These are phyloP conservation scores for Polygonum aviculare DNA, from an alignment of 148 eudicot genomes.

Conservation along the genomic window DNA sequence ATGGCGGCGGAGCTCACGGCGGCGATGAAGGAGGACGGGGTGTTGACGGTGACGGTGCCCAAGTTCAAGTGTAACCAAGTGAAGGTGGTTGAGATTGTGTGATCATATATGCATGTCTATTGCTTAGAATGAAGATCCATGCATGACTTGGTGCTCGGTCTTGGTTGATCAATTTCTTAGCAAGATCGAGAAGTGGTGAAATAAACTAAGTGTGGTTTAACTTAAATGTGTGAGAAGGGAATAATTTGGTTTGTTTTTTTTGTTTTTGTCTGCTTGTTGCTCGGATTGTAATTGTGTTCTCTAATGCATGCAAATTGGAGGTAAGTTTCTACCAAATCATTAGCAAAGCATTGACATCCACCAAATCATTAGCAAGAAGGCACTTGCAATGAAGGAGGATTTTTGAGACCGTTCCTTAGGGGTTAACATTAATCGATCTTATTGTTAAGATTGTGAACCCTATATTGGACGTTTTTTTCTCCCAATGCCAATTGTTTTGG, in stretches of 20 bases:
- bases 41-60: constrained; percentile 9
- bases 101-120: neutral
- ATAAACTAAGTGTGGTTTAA: neutral
- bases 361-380: constrained; percentile 5
- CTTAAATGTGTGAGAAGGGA: neutral
- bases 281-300: no score
- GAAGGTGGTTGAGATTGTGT: constrained; percentile 2
- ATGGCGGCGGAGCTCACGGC: constrained; percentile 7
- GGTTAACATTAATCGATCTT: neutral
- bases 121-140: neutral
- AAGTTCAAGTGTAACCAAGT: neutral
- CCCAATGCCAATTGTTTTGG: no score
- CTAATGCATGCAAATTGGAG: neutral
- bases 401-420: neutral
- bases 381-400: neutral
- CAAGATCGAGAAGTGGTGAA: neutral
- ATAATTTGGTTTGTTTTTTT: neutral
- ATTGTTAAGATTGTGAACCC: no score
- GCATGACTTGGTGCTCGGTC: neutral
- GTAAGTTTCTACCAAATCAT: constrained; percentile 2
- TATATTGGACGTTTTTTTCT: no score
- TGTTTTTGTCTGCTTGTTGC: neutral
- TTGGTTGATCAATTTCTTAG: neutral
- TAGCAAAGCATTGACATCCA: constrained; percentile 9
- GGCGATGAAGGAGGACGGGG: constrained; percentile 11